Evolutionary conservation across 2,329 filamentous ascomycete species (phyloP).

Genomic region (Penicillium sclerotigenum): DNA sequence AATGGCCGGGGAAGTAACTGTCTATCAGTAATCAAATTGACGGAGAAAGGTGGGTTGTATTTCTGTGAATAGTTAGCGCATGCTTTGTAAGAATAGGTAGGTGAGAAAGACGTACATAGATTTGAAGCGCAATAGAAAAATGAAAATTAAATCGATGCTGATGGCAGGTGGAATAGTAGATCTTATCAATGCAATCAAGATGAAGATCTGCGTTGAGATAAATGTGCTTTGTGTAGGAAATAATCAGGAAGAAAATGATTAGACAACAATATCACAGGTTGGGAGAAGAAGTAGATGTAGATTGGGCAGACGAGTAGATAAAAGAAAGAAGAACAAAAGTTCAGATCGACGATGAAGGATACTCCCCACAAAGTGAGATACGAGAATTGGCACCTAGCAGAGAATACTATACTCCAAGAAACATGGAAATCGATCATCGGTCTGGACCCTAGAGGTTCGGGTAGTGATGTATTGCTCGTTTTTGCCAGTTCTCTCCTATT

Average conservation of each 20-base stretch:
- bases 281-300: conserved; percentile 7
- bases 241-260: neutral
- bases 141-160: neutral
- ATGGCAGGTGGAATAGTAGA: neutral
- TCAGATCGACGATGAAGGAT: conserved; percentile 7
- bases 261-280: conserved; percentile 6
- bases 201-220: neutral
- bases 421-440: neutral
- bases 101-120: neutral
- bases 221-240: neutral
- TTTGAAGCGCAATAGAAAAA: neutral
- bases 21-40: conserved; percentile 32
- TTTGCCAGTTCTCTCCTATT: neutral
- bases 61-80: conserved; percentile 2
- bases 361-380: conserved; percentile 13
- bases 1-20: conserved; percentile 22
- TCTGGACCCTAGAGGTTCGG: conserved; percentile 1
- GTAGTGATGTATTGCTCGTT: neutral
- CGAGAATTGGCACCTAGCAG: conserved; percentile 5
- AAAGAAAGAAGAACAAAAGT: conserved; percentile 14
- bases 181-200: neutral
- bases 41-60: conserved; percentile 3
- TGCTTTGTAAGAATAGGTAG: neutral
- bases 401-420: neutral
- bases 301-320: conserved; percentile 17